Base-by-base conservation (phyloP, 257 asterid species). In the Penstemon barbatus region DNA sequence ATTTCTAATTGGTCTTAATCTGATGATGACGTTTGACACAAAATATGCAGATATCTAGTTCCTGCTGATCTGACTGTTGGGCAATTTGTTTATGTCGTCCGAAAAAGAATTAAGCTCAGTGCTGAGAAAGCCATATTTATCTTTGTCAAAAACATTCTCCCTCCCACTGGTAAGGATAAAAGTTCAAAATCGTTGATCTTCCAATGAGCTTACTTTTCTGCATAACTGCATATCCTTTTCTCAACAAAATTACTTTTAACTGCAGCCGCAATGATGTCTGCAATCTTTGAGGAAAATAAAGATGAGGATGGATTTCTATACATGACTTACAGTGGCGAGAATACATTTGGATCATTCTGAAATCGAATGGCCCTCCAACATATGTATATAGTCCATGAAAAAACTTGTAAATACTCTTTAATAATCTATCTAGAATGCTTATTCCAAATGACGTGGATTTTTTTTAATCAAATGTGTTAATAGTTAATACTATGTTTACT, bases 1-100 rank as follows among this genome's bases (percentile, higher is more conserved):
- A 3, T 36, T 13, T 40, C 10, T 56, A 37, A 25, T 25, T 25
- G 33, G 33, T 25, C 33, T 25, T 12, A 41, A 18, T 19, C 15
- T 53, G 48, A 37, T 45, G 11, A 39, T 68, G 42, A 70, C 38
- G 57, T 64, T 56, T 61, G n/a, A 44, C 68, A 39, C 19, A 33
- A 15, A 56, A 65, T 51, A 45, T 75, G 65, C 85, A 91, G 98
- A 81, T 94, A 94, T 68, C 87, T 94, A 60, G 99, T 94, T 62
- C 99, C 99, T 55, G 98, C 98, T 56, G 99, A 94, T 79, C 84
- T 94, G 65, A 91, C 99, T 2, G 97, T 94, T 41, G 99, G 99
- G 44, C 99, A 93, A 69, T 93, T 93, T 66, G 99, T 93, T 33
- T 93, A 93, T 68, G 99, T 93, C 69, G 97, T 93, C 48, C 99